These are phyloP conservation scores for Penicillium robsamsonii DNA, from an alignment of 495 filamentous ascomycete genomes.

Conservation along the genomic window DNA sequence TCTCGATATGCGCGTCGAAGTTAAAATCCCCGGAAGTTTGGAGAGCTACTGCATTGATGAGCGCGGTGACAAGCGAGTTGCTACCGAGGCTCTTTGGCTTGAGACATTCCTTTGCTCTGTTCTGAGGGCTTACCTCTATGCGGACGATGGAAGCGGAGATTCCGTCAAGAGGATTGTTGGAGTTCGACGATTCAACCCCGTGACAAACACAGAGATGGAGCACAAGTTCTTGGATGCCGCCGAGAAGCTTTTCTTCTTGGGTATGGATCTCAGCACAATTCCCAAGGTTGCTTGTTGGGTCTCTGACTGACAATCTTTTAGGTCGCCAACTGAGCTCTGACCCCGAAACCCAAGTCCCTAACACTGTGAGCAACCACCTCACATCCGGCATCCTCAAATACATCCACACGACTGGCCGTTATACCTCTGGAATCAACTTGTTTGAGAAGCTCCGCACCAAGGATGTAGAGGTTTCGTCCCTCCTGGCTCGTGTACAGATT, in stretches of 20 bases:
- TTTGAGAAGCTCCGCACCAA: slow-evolving; percentile 92
- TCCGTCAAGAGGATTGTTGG: slow-evolving; percentile 91
- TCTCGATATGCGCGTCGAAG: slow-evolving; percentile 96
- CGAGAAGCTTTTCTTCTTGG: slow-evolving; percentile 91
- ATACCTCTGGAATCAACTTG: slow-evolving; percentile 93
- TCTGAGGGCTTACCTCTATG: slow-evolving; percentile 89
- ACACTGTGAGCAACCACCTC: slow-evolving; percentile 94
- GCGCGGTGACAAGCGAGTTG: slow-evolving; percentile 85
- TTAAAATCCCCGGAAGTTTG: slow-evolving; percentile 91
- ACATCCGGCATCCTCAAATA: slow-evolving; percentile 91
- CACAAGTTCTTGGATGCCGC: slow-evolving; percentile 95
- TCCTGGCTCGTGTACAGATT: slow-evolving; percentile 84
- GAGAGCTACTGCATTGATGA: slow-evolving; percentile 97
- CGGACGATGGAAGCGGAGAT: slow-evolving; percentile 89
- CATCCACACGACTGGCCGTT: slow-evolving; percentile 92
- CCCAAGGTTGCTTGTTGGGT: background rate
- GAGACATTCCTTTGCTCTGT: slow-evolving; percentile 96
- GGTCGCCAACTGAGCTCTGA: slow-evolving; percentile 96
- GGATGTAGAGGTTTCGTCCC: slow-evolving; percentile 89
- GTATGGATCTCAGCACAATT: slow-evolving; percentile 40
- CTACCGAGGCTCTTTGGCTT: slow-evolving; percentile 90
- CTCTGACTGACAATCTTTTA: slow-evolving; percentile 39
- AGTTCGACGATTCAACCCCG: slow-evolving; percentile 91
- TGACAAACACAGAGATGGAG: slow-evolving; percentile 94
- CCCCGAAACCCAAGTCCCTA: slow-evolving; percentile 94